Percentiles rank a stretch among this genome's conserved stretches.
Conservation (phyloP, 768 basidiomycete species). For the Lepiota venenata region DNA sequence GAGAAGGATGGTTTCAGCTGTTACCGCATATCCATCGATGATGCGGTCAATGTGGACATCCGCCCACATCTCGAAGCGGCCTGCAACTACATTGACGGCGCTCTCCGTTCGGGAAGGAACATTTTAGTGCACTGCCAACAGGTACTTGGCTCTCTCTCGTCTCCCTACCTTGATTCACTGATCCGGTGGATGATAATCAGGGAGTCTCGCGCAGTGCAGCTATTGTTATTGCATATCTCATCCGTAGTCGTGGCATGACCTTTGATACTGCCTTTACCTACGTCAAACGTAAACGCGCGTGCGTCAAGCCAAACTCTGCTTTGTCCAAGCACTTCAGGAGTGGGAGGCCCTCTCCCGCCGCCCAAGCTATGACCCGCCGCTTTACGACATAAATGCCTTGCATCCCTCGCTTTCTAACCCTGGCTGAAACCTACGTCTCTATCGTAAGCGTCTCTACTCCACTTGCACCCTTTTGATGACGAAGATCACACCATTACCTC, state of each 20-base stretch:
- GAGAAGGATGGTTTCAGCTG: slow-evolving; percentile 48
- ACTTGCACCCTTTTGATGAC: too few relatives aligned
- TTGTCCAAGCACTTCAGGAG: slow-evolving; percentile 54
- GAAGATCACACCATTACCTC: too few relatives aligned
- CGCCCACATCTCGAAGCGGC: slow-evolving; percentile 66
- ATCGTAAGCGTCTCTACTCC: too few relatives aligned
- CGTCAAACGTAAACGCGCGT: slow-evolving; percentile 63
- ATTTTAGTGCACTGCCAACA: slow-evolving; percentile 83
- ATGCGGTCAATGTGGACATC: slow-evolving; percentile 58
- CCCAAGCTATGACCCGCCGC: slow-evolving; percentile 16
- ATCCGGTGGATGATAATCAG: slow-evolving; percentile 28
- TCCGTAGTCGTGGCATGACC: slow-evolving; percentile 68
- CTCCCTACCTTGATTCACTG: neutral
- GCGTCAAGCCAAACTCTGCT: slow-evolving; percentile 80
- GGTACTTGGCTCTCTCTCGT: slow-evolving; percentile 35
- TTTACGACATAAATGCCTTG: slow-evolving; percentile 17
- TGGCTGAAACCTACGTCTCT: too few relatives aligned
- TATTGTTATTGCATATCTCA: slow-evolving; percentile 80
- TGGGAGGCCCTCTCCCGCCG: slow-evolving; percentile 42
- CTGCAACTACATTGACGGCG: slow-evolving; percentile 62
- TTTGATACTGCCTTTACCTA: slow-evolving; percentile 62
- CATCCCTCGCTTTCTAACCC: too few relatives aligned
- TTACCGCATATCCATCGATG: slow-evolving; percentile 67
- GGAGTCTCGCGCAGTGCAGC: slow-evolving; percentile 77
- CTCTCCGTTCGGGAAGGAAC: slow-evolving; percentile 56